These are phyloP conservation scores for Penicillium silybi DNA, from an alignment of 495 filamentous ascomycete species.

Conservation along the genomic window DNA sequence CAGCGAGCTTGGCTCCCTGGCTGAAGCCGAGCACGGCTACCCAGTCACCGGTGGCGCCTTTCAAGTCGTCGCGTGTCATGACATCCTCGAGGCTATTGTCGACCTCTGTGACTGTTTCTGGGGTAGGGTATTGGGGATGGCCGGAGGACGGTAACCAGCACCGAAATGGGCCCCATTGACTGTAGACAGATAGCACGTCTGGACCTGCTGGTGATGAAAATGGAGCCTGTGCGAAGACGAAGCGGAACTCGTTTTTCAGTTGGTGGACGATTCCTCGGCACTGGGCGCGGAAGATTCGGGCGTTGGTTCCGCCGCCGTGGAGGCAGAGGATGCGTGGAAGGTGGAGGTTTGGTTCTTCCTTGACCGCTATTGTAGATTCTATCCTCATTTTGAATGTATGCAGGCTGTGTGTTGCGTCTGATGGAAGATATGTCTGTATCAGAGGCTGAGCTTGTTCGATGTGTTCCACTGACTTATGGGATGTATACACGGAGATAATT, in stretches of 20 bases:
- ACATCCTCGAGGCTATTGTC: slow-evolving; percentile 4
- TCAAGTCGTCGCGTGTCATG: slow-evolving; percentile 32
- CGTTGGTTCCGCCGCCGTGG: slow-evolving; percentile 63
- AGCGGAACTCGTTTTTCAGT: slow-evolving; percentile 50
- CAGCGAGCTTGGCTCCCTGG: slow-evolving; percentile 59
- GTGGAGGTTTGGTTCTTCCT: slow-evolving; percentile 16
- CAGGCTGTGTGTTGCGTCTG: neutral
- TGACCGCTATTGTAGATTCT: neutral
- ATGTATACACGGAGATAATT: too few species aligned
- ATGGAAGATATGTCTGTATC: neutral
- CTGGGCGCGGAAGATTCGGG: slow-evolving; percentile 55
- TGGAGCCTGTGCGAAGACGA: slow-evolving; percentile 57
- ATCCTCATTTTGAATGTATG: neutral
- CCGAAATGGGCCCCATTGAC: slow-evolving; percentile 50
- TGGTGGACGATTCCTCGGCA: slow-evolving; percentile 46
- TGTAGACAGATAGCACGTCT: slow-evolving; percentile 51
- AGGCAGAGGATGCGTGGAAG: slow-evolving; percentile 64
- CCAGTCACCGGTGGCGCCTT: slow-evolving; percentile 50
- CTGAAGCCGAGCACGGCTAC: slow-evolving; percentile 53
- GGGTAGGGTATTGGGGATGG: neutral
- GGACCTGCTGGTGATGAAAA: slow-evolving; percentile 47
- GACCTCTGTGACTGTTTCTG: neutral
- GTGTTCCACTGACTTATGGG: too few species aligned
- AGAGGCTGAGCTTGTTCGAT: neutral
- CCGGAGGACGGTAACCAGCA: slow-evolving; percentile 46